Conservation (phyloP, 1,139 yeast genomes). For the Magnusiomyces paraingens region DNA sequence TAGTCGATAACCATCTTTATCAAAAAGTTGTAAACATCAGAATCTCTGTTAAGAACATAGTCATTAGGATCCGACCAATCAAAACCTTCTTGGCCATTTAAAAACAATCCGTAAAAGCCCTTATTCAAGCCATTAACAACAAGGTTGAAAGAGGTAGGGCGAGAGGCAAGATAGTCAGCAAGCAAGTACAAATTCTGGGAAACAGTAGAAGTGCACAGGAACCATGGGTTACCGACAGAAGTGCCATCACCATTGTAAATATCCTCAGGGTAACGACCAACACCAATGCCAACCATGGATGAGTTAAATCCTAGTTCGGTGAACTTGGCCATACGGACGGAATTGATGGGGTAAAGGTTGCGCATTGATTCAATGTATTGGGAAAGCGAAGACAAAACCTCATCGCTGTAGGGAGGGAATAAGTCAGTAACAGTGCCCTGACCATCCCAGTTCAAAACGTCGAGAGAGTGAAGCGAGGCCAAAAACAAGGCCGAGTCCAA, state of each 20-base stretch:
- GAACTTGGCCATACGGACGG: conserved; percentile 36
- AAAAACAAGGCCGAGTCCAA: conserved; percentile 74
- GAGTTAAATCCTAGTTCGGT: conserved; percentile 18
- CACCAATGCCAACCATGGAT: conserved; percentile 49
- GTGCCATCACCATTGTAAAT: conserved; percentile 72
- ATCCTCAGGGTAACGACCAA: conserved; percentile 95
- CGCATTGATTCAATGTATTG: conserved; percentile 54
- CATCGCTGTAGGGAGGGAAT: conserved; percentile 30
- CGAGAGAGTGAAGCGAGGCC: conserved; percentile 42
- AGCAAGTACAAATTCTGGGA: conserved; percentile 47
- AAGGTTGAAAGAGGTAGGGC: conserved; percentile 29
- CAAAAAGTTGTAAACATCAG: conserved; percentile 19
- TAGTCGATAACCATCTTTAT: conserved; percentile 31
- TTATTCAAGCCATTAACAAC: conserved; percentile 27
- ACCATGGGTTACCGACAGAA: conserved; percentile 93
- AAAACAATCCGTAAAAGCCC: conserved; percentile 25
- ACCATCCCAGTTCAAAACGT: conserved; percentile 53
- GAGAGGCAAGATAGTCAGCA: conserved; percentile 34
- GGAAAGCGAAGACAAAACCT: conserved; percentile 25
- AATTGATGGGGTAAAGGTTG: conserved; percentile 68
- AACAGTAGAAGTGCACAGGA: conserved; percentile 76
- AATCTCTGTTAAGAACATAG: conserved; percentile 12
- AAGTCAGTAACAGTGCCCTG: conserved; percentile 27
- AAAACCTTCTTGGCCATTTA: conserved; percentile 18
- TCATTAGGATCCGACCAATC: conserved; percentile 10